phyloP scores from a whole-genome alignment of 2,329 filamentous ascomycete genomes.

The Neonectria ditissima region DNA sequence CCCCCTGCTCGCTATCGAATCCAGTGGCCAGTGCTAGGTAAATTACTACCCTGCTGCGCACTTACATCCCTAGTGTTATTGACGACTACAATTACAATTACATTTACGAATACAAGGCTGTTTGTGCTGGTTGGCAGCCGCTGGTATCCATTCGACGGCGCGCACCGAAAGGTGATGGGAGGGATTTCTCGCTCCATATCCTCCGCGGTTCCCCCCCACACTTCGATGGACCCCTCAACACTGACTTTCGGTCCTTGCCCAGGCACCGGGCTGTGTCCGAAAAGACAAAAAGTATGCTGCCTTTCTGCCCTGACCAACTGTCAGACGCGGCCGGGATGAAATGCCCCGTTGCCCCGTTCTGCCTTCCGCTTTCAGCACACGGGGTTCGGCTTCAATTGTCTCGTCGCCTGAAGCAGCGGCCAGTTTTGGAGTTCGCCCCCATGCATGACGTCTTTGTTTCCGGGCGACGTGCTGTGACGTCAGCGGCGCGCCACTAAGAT shows the following conservation, averaged over 20 bases:
- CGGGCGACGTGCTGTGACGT: conserved; percentile 40
- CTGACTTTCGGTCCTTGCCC: conserved; percentile 9
- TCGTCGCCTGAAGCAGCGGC: conserved; percentile 39
- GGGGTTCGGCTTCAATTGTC: conserved; percentile 21
- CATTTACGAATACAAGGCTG: background rate
- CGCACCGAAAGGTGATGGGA: conserved; percentile 5
- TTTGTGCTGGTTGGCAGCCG: conserved; percentile 3
- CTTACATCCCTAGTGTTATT: conserved; percentile 12
- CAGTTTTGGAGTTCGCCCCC: conserved; percentile 34
- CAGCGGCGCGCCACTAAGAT: conserved; percentile 46
- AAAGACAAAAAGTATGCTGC: conserved; percentile 4
- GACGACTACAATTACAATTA: background rate
- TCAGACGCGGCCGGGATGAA: background rate
- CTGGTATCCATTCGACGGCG: conserved; percentile 12
- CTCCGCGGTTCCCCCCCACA: conserved; percentile 8
- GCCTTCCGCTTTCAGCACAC: background rate
- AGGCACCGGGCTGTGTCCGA: conserved; percentile 1
- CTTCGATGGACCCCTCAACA: conserved; percentile 7
- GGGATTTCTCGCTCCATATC: conserved; percentile 6
- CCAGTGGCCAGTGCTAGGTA: conserved; percentile 5
- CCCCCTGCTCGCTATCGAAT: conserved; percentile 17
- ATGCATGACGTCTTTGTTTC: conserved; percentile 44
- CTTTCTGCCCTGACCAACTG: background rate
- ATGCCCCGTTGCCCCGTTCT: background rate
- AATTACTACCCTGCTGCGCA: conserved; percentile 17